These are phyloP conservation scores for Zymoseptoria crescenta DNA, from an alignment of 2,329 filamentous ascomycete species.

Conservation along the genomic window DNA sequence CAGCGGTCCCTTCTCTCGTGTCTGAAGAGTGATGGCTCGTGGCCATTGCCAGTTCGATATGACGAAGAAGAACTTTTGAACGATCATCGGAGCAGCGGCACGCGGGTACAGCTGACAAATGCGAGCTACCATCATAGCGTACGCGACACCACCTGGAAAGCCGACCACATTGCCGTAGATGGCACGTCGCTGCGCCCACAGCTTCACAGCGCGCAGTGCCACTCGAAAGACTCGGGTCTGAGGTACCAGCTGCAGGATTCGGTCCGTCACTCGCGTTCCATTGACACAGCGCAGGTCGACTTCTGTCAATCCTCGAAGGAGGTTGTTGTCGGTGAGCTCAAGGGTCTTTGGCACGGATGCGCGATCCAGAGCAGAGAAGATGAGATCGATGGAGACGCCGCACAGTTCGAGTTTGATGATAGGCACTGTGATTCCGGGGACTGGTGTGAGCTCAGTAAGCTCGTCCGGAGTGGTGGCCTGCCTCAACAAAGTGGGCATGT, in stretches of 20 bases:
- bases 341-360: constrained; percentile 49
- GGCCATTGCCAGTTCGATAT: constrained; percentile 92
- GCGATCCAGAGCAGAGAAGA: constrained; percentile 45
- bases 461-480: constrained; percentile 69
- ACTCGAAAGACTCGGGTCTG: constrained; percentile 84
- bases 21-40: constrained; percentile 81
- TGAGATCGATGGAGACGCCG: constrained; percentile 89
- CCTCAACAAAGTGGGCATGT: constrained; percentile 73
- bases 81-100: constrained; percentile 78
- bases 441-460: constrained; percentile 75
- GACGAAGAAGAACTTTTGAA: constrained; percentile 90
- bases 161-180: constrained; percentile 96
- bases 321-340: constrained; percentile 71
- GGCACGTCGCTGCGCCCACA: constrained; percentile 88
- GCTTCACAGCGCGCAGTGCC: constrained; percentile 83
- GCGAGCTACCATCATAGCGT: constrained; percentile 94
- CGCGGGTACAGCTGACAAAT: constrained; percentile 95
- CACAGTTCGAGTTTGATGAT: constrained; percentile 95
- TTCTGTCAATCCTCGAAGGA: constrained; percentile 80
- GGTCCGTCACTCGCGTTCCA: constrained; percentile 87
- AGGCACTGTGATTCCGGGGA: constrained; percentile 86
- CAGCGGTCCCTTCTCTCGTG: constrained; percentile 72
- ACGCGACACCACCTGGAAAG: constrained; percentile 92
- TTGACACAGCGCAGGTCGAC: constrained; percentile 83
- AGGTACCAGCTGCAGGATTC: constrained; percentile 81